Evolutionary conservation across 2,329 filamentous ascomycete species (phyloP), one percentile per base, ranked within the genome.

Genomic region (Curvularia lunata): DNA sequence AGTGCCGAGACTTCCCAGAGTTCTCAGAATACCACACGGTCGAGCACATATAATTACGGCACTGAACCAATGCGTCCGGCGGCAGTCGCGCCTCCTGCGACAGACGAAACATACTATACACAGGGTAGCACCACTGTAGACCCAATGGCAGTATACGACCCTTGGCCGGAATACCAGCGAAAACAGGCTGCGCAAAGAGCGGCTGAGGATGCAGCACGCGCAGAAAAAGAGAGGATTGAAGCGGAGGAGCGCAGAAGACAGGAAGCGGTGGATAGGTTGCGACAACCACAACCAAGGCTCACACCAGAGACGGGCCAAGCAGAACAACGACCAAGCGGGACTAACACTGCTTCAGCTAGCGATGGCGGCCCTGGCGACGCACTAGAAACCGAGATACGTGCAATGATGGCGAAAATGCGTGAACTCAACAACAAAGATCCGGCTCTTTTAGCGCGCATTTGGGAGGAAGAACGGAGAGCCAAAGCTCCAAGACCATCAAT

Each of bases 371-470:
- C 46, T 18, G 65, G 66, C 9, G 75, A 75, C 37, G 75, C 75
- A 21, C 79, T 84, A 48, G 83, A 83, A 59, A 70, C 74, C 1
- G 80, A 85, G 64, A 84, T 86, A 72, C 80, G 81, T 55, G 75
- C 76, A 1, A 81, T 86, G 79, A 83, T 86, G 72, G 79, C 83
- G 34, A 85, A 83, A 63, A 86, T 87, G 83, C 78, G 83, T 38
- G 80, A 85, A 59, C 81, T 85, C 57, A 85, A 85, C 58, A 73
- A 74, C 25, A 82, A 82, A 64, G 83, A 87, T 62, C 85, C 85
- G 3, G 73, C 75, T 10, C 76, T 85, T 54, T 81, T 87, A 49
- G 81, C 83, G 23, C 80, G 79, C 63, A 79, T 87, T 8, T 86
- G 84, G 84, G 83, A 85, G 54, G 74, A 85, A 76, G 78, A 86